Base-by-base conservation (phyloP, 1,139 yeast genomes). In the Kodamaea plutei region DNA sequence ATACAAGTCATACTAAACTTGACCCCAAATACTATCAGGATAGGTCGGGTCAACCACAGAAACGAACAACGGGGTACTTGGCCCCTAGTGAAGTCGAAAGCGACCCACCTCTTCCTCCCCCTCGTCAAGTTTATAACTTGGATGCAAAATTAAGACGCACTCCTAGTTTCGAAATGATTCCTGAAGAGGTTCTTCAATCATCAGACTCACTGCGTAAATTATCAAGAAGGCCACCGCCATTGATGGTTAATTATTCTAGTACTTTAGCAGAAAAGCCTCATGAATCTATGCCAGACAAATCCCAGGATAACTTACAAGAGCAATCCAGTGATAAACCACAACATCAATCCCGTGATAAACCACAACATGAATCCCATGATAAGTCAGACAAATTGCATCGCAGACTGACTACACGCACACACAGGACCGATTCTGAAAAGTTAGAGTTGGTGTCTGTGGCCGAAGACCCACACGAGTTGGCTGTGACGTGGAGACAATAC, bases 401-500 rank as follows among this genome's bases (percentile, higher is more conserved):
- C 4, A 18, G n/a, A 18, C 20, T 5, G 8, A 8, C 20, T 18
- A 18, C 20, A 18, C 8, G 20, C 8, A 18, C 8, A 6, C 23
- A 9, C 7, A 8, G 8, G 3, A 21, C 14, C 5, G 6, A 21
- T 8, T 8, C 23, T 4, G 3, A 4, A 4, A 9, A 9, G 4
- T 4, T 21, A 8, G 23, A 21, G 12, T 15, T 15, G 6, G 10
- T 15, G 9, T 15, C 20, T 10, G 18, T 23, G 6, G 12, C 23
- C 14, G 15, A 24, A 8, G 30, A 31, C 11, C 30, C 30, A 15
- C 17, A 10, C 12, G 50, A 52, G 22, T 31, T 59, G 17, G 43
- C 49, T 5, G 54, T 50, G 13, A 44, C 59, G n/a, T 68, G 74
- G 74, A 53, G 51, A 28, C 47, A 44, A 14, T 68, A 68, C 41